These are phyloP conservation scores for Lactuca sativa DNA, from an alignment of 129 eudicot species.

Conservation along the genomic window DNA sequence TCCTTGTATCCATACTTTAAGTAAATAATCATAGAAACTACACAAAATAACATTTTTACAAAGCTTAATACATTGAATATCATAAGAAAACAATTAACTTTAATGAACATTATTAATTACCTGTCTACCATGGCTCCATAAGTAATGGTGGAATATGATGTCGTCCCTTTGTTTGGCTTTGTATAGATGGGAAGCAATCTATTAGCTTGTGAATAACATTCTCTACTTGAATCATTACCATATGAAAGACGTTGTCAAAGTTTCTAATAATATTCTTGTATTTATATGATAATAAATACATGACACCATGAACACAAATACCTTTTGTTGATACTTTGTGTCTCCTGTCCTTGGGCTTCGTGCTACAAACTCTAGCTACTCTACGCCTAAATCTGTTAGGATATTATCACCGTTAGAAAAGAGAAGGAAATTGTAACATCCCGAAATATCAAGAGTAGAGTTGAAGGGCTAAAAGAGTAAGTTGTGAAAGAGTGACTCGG, in stretches of 20 bases:
- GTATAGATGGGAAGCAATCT: conserved; percentile 90
- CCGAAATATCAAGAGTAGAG: too few species aligned
- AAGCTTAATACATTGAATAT: not conserved
- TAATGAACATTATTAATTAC: conserved; percentile 28
- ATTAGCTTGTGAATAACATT: conserved; percentile 72
- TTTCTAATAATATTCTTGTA: not conserved
- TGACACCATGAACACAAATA: too few species aligned
- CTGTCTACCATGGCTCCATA: conserved; percentile 99
- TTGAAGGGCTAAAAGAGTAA: too few species aligned
- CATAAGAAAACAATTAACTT: conserved; percentile 1
- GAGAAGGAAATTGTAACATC: too few species aligned
- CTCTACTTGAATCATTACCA: conserved; percentile 47
- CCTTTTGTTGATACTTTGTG: too few species aligned
- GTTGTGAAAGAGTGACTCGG: too few species aligned
- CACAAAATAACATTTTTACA: conserved; percentile 22
- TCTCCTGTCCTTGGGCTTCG: too few species aligned
- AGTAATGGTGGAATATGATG: conserved; percentile 84
- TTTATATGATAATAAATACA: too few species aligned
- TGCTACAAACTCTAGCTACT: too few species aligned
- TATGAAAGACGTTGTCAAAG: too few species aligned
- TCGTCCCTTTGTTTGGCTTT: conserved; percentile 71
- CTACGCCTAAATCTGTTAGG: too few species aligned
- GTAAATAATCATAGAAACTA: conserved; percentile 97
- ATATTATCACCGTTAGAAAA: too few species aligned
- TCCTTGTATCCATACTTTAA: conserved; percentile 60